Base-by-base conservation (phyloP, 2,329 filamentous ascomycete species). In the Pyricularia sp. region DNA sequence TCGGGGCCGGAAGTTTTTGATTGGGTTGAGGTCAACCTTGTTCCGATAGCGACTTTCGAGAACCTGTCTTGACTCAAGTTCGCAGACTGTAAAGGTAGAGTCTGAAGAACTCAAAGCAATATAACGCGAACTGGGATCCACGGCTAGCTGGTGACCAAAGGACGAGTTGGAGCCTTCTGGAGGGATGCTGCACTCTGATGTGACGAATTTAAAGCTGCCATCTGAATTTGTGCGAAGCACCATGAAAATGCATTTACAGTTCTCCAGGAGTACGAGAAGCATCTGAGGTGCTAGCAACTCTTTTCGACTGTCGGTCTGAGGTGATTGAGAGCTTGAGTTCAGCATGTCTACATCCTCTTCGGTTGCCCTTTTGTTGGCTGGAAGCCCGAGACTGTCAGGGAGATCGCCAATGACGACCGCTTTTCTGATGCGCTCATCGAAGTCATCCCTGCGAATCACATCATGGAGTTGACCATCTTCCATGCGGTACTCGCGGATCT, bases 381-480 rank as follows among this genome's bases (percentile, higher is more conserved):
- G 78, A 63, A 63, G 26, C 25, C 59, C 59, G 30, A 63, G 76
- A 66, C 78, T 77, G 65, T 79, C 81, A 65, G 82, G 79, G 65
- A 80, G 77, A 68, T 85, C 79, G 61, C 92, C 92, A 73, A 98
- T 86, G 17, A 94, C 88, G 69, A 87, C 87, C 4, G 93, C 93
- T 74, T 92, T 91, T 70, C 91, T 84, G 72, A 98, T 97, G 63
- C 88, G 86, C 36, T 88, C 86, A 68, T 89, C 88, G 76, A 98
- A 94, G 76, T 97, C 89, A 59, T 85, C 84, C 78, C 94, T 96
- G 70, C 86, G 86, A n/a, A 86, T 83, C n/a, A 97, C 82, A 74
- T 93, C 88, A 72, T 89, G 86, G 28, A 97, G 84, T 74, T 91
- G 89, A 1, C 89, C 89, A 75, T 91, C 87, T 28, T 63, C 59